Base-by-base conservation (phyloP, 192 early-diverging fungal genomes). In the Backusella luteola region DNA sequence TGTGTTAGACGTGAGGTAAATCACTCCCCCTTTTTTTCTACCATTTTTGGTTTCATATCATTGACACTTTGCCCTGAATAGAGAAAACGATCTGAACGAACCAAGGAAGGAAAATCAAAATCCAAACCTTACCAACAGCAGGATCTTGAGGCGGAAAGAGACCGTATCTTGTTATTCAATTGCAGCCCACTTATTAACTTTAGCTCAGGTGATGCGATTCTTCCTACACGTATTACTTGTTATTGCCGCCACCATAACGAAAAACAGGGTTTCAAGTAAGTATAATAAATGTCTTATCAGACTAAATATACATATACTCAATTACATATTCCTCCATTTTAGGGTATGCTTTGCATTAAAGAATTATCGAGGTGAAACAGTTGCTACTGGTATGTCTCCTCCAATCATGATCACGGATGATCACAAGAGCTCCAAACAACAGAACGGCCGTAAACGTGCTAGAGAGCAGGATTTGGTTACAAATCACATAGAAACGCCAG, bases 381-480 rank as follows among this genome's bases (percentile, higher is more conserved):
- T 97, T 35, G 95, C 95, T 23, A 86, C 89, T 12, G 94, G 93
- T 29, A 79, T 94, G 67, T 95, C 95, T 32, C 93, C 96, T 12
- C 94, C 96, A 9, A 96, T 98, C 63, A 92, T 97, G 90, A 96
- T 98, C 79, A 98, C 96, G 1, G 96, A 98, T 75, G 96, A 98
- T 84, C 96, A 98, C 87, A 98, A 98, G 82, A 94, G 93, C 15
- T 88, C 91, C 36, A 87, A 86, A 68, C 82, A 80, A 42, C 85
- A 85, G 23, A 39, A 39, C 17, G 36, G 68, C n/a, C 73, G 56
- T 52, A 73, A 66, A 59, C 44, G 38, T 17, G 19, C 63, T 1
- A 26, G 56, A 63, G 56, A 29, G 26, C 56, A 29, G 11, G 56
- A 63, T 63, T 29, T 29, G 21, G 21, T n/a, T 41, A 21, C n/a